phyloP scores from a whole-genome alignment of 495 filamentous ascomycete genomes.

The Corynascus novoguineensis region DNA sequence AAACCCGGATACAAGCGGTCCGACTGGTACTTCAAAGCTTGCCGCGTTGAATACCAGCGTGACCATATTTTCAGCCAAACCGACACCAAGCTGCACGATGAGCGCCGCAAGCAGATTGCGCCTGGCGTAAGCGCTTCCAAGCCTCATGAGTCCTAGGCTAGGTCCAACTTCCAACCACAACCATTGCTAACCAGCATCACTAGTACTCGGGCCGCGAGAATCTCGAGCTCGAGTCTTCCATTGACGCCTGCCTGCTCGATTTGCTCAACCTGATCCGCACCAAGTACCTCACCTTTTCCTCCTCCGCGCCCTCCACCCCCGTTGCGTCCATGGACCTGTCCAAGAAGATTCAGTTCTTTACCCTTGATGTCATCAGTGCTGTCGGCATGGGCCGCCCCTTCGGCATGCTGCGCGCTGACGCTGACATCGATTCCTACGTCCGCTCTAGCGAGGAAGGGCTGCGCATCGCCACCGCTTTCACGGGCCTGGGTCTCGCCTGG shows the following conservation, averaged over 20 bases:
- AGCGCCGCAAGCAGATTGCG: slow-evolving; percentile 31
- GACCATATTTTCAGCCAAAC: slow-evolving; percentile 35
- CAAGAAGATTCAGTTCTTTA: slow-evolving; percentile 34
- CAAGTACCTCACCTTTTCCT: not conserved
- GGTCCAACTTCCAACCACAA: not conserved
- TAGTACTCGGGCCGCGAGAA: slow-evolving; percentile 29
- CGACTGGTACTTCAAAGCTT: slow-evolving; percentile 27
- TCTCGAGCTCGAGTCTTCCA: slow-evolving; percentile 33
- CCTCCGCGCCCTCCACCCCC: slow-evolving; percentile 35
- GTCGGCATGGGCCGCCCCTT: slow-evolving; percentile 35
- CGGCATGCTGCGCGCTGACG: slow-evolving; percentile 31
- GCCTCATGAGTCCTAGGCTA: not conserved
- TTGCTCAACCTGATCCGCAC: slow-evolving; percentile 39
- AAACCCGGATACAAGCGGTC: slow-evolving; percentile 25
- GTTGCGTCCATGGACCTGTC: slow-evolving; percentile 43
- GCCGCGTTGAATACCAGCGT: slow-evolving; percentile 26
- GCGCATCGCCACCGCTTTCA: slow-evolving; percentile 22
- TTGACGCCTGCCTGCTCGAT: slow-evolving; percentile 36
- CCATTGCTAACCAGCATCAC: too few species aligned
- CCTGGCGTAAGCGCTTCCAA: slow-evolving; percentile 35
- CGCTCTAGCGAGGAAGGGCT: slow-evolving; percentile 18
- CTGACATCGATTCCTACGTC: slow-evolving; percentile 29
- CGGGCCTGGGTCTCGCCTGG: slow-evolving; percentile 30
- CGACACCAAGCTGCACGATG: slow-evolving; percentile 29
- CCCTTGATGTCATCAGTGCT: slow-evolving; percentile 39